These are phyloP conservation scores for Penicillium flavigenum DNA, from an alignment of 495 filamentous ascomycete genomes.

Conservation along the genomic window DNA sequence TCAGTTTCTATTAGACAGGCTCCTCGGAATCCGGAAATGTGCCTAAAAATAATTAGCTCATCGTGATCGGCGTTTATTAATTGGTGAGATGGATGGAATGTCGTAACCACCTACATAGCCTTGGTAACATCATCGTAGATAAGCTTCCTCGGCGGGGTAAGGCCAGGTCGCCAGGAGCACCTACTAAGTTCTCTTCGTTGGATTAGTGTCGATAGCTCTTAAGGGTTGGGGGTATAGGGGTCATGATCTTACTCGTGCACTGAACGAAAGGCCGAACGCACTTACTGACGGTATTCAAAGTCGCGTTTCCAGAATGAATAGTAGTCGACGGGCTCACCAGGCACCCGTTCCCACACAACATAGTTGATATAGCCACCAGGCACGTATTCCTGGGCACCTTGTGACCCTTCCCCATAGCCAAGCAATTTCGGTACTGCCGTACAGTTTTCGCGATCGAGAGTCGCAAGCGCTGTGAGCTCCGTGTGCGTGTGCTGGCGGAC, in stretches of 20 bases:
- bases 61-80: slow-evolving; percentile 2
- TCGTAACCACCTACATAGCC: not conserved
- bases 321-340: slow-evolving; percentile 1
- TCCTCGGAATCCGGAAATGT: slow-evolving; percentile 5
- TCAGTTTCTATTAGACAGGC: not conserved
- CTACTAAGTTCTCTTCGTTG: slow-evolving; percentile 6
- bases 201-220: slow-evolving; percentile 3
- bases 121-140: slow-evolving; percentile 2
- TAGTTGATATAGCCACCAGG: slow-evolving; percentile 11
- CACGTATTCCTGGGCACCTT: not conserved
- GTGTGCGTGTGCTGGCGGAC: slow-evolving; percentile 4
- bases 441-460: slow-evolving; percentile 4
- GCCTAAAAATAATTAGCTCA: slow-evolving; percentile 1
- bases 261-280: slow-evolving; percentile 1
- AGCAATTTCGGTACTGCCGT: slow-evolving; percentile 7
- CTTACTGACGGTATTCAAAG: slow-evolving; percentile 1
- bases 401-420: slow-evolving; percentile 1
- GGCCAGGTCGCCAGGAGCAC: slow-evolving; percentile 1
- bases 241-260: slow-evolving; percentile 6
- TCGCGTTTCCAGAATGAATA: slow-evolving; percentile 4
- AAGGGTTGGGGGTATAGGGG: not conserved
- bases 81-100: not conserved
- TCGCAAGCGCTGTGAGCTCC: slow-evolving; percentile 4
- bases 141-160: not conserved
- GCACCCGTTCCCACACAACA: slow-evolving; percentile 5